These are phyloP conservation scores for Thielaviopsis populi DNA, from an alignment of 2,329 filamentous ascomycete genomes.

Conservation along the genomic window DNA sequence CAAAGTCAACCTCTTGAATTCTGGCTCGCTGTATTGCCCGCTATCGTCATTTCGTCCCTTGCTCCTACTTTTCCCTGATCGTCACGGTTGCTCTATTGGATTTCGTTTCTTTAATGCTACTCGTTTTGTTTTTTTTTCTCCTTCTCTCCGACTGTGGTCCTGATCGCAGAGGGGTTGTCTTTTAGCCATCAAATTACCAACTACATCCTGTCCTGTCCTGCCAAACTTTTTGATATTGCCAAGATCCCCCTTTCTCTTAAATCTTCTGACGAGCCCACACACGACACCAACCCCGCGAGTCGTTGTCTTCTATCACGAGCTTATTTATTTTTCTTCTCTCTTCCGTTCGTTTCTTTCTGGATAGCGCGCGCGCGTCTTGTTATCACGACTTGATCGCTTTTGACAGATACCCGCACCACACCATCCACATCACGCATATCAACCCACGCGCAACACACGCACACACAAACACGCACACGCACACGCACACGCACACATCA, in stretches of 20 bases:
- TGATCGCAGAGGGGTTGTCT: conserved; percentile 1
- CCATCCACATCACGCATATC: neutral
- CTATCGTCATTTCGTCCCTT: neutral
- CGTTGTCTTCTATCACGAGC: neutral
- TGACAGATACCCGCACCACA: neutral
- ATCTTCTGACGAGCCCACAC: neutral
- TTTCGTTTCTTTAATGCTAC: neutral
- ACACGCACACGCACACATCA: neutral
- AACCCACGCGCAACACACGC: too few species aligned
- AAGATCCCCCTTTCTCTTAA: neutral
- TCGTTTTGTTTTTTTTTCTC: neutral
- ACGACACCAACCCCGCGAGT: neutral
- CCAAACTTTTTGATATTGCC: conserved; percentile 5
- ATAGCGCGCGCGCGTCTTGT: neutral
- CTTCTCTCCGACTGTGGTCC: neutral
- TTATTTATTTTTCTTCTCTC: neutral
- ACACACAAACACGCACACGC: neutral
- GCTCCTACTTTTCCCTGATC: neutral
- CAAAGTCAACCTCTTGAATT: neutral
- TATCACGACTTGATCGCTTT: neutral
- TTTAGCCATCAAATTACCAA: conserved; percentile 2
- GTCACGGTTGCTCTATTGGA: neutral
- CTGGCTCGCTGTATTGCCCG: neutral
- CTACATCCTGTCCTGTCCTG: neutral
- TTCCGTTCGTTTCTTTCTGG: neutral